A percentile compares a stretch with the other conserved stretches of the same genome.
These are phyloP conservation scores for Aspergillus jensenii DNA, from an alignment of 2,329 filamentous ascomycete species.

Conservation along the genomic window DNA sequence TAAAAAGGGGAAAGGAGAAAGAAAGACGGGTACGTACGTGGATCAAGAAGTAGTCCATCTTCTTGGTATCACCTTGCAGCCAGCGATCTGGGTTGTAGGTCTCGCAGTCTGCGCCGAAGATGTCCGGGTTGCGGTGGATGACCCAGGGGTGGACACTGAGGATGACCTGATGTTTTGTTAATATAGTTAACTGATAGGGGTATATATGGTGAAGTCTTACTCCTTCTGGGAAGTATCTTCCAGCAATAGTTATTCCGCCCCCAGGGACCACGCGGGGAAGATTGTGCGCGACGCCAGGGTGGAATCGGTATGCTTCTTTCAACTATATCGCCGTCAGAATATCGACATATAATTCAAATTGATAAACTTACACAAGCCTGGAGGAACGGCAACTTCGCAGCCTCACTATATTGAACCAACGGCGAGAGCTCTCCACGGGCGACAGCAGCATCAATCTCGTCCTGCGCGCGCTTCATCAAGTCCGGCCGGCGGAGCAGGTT, in stretches of 20 bases:
- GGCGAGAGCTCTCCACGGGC: conserved; percentile 19
- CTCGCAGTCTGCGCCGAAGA: conserved; percentile 25
- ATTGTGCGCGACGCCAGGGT: conserved; percentile 31
- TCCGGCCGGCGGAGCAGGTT: conserved; percentile 30
- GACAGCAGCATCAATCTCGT: no score
- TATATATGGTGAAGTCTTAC: conserved; percentile 9
- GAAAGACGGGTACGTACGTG: neutral
- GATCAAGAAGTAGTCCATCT: conserved; percentile 12
- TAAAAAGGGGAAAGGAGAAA: no score
- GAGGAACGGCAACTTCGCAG: conserved; percentile 33
- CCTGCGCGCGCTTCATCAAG: conserved; percentile 22
- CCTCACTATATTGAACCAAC: conserved; percentile 26
- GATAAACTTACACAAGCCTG: conserved; percentile 33
- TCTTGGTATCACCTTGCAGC: conserved; percentile 17
- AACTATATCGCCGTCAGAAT: conserved; percentile 16
- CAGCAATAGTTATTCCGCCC: conserved; percentile 33
- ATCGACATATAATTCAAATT: no score
- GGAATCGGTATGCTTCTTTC: conserved; percentile 40
- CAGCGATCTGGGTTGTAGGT: conserved; percentile 26
- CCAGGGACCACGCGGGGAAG: conserved; percentile 30
- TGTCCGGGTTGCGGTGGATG: conserved; percentile 18
- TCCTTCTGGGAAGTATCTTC: conserved; percentile 28
- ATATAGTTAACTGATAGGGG: neutral
- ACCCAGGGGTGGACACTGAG: conserved; percentile 37
- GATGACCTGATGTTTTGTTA: conserved; percentile 8